Evolutionary conservation across 2,329 filamentous ascomycete genomes (phyloP).

Genomic region (Aureobasidium leucospermi): DNA sequence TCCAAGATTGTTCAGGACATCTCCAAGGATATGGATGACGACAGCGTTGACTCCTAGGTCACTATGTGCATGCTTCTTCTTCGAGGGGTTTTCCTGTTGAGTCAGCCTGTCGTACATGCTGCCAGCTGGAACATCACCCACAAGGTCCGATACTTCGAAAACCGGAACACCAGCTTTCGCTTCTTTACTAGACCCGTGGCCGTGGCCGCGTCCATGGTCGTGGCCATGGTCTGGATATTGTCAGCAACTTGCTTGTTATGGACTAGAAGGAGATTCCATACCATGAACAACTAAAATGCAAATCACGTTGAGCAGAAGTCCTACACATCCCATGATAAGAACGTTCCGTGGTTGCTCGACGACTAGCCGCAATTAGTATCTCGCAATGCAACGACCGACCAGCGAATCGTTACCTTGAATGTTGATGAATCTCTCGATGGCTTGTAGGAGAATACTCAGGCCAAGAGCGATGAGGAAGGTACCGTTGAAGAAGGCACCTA

Average conservation of each 20-base stretch:
- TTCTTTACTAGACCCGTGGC: background rate
- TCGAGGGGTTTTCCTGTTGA: background rate
- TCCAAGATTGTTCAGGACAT: constrained; percentile 69
- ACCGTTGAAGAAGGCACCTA: constrained; percentile 76
- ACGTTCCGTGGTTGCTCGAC: constrained; percentile 60
- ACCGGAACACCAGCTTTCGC: background rate
- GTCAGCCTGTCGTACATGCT: background rate
- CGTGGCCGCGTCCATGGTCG: background rate
- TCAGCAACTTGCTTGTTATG: background rate
- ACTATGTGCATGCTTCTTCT: constrained; percentile 27
- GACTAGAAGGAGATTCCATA: background rate
- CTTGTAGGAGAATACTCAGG: constrained; percentile 65
- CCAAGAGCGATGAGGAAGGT: constrained; percentile 66
- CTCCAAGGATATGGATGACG: constrained; percentile 62
- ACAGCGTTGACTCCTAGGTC: constrained; percentile 68
- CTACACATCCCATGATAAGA: constrained; percentile 61
- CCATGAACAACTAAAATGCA: constrained; percentile 51
- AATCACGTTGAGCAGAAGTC: constrained; percentile 60
- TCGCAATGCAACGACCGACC: constrained; percentile 33
- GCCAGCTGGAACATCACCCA: background rate
- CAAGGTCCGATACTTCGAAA: background rate
- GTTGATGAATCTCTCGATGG: constrained; percentile 61
- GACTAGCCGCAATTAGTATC: constrained; percentile 35
- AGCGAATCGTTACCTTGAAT: constrained; percentile 23
- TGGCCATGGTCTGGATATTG: constrained; percentile 1